phyloP scores from a whole-genome alignment of 2,329 filamentous ascomycete genomes.

The Trichoderma arundinaceum region DNA sequence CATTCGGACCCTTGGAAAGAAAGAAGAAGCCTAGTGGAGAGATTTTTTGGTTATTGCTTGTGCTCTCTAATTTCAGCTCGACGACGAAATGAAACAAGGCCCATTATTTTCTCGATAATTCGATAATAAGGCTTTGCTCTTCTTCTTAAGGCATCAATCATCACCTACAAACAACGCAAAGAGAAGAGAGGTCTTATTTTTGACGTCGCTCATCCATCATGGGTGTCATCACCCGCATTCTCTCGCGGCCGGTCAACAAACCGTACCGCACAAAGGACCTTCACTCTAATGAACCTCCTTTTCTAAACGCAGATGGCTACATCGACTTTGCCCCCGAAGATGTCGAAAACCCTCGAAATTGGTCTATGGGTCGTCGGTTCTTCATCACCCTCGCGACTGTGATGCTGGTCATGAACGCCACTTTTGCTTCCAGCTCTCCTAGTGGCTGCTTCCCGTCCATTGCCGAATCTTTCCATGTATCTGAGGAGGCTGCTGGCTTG shows the following conservation, averaged over 20 bases:
- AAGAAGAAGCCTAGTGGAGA: too few species aligned
- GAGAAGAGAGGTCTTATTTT: background rate
- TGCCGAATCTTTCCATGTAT: slow-evolving; percentile 51
- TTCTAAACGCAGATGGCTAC: slow-evolving; percentile 56
- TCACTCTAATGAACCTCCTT: slow-evolving; percentile 41
- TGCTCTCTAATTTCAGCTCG: background rate
- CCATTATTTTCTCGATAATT: slow-evolving; percentile 1
- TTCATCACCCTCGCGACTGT: slow-evolving; percentile 51
- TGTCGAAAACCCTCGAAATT: slow-evolving; percentile 57
- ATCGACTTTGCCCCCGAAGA: slow-evolving; percentile 58
- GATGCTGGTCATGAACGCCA: slow-evolving; percentile 60
- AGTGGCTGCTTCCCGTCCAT: slow-evolving; percentile 44
- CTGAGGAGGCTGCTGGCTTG: slow-evolving; percentile 53
- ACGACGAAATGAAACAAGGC: slow-evolving; percentile 5
- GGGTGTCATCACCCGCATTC: slow-evolving; percentile 43
- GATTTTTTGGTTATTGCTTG: background rate
- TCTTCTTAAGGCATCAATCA: background rate
- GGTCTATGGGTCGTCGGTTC: slow-evolving; percentile 49
- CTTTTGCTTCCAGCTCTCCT: slow-evolving; percentile 52
- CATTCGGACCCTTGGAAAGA: background rate
- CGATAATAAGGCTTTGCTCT: background rate
- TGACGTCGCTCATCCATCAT: slow-evolving; percentile 5
- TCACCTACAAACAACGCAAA: background rate
- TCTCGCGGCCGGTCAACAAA: slow-evolving; percentile 59
- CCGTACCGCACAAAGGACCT: slow-evolving; percentile 53